phyloP scores from a whole-genome alignment of 2,329 filamentous ascomycete species.

The Hypoxylon sp. region DNA sequence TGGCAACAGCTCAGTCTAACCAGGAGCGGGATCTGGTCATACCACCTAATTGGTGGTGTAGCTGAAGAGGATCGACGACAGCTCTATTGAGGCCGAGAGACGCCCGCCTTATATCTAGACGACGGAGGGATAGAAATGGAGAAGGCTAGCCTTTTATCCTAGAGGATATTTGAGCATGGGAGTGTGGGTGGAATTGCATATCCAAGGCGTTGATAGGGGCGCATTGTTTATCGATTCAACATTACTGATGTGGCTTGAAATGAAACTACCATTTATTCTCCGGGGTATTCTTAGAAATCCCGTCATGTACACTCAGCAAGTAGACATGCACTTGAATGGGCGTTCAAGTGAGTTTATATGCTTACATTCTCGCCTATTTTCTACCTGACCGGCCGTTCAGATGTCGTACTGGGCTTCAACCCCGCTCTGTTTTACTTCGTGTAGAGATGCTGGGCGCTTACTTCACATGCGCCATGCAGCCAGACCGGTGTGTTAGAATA shows the following conservation, averaged over 20 bases:
- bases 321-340: neutral
- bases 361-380: neutral
- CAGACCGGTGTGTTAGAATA: constrained; percentile 1
- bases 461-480: constrained; percentile 22
- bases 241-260: constrained; percentile 13
- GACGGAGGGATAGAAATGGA: neutral
- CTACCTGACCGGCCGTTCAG: constrained; percentile 2
- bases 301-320: neutral
- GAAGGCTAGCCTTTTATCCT: neutral
- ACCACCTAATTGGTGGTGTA: neutral
- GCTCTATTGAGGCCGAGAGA: neutral
- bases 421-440: constrained; percentile 19
- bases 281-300: neutral
- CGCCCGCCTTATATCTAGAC: neutral
- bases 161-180: constrained; percentile 14
- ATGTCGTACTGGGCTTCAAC: constrained; percentile 14
- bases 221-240: constrained; percentile 18
- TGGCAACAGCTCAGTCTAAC: neutral
- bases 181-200: constrained; percentile 35
- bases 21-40: neutral
- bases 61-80: neutral
- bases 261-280: constrained; percentile 8
- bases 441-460: constrained; percentile 17
- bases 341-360: constrained; percentile 2
- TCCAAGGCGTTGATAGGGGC: constrained; percentile 31